Conservation (phyloP, 371 early-diverging fungal species). For the Massospora cicadina region DNA sequence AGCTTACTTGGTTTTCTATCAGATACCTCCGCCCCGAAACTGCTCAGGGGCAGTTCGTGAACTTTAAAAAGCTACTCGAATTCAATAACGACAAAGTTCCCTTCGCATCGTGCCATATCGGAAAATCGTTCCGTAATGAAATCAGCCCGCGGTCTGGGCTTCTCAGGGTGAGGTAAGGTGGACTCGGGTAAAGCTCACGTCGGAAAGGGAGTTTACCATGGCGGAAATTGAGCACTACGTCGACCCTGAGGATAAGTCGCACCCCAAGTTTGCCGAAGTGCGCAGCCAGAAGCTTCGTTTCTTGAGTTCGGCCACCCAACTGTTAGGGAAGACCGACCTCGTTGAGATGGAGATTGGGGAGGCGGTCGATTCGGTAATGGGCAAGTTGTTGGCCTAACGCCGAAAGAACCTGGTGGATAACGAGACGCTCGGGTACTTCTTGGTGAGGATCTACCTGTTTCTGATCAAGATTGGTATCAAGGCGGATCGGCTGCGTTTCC, state of each 20-base stretch:
- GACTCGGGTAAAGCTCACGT: background rate
- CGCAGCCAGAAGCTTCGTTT: constrained; percentile 55
- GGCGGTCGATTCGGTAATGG: constrained; percentile 57
- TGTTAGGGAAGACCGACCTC: constrained; percentile 52
- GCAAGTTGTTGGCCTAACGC: constrained; percentile 4
- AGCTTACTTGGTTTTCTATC: constrained; percentile 10
- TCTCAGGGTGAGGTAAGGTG: constrained; percentile 74
- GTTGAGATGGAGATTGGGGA: constrained; percentile 73
- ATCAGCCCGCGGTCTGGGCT: constrained; percentile 97
- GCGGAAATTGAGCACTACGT: constrained; percentile 99
- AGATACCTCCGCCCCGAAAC: constrained; percentile 98
- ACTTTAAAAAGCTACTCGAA: constrained; percentile 95
- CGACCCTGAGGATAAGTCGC: constrained; percentile 85
- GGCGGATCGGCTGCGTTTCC: constrained; percentile 75
- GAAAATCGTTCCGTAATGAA: constrained; percentile 99
- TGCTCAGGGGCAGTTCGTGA: constrained; percentile 99
- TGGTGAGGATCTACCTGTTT: constrained; percentile 91
- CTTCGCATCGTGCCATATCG: constrained; percentile 97
- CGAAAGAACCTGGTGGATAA: constrained; percentile 74
- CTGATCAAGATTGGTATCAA: constrained; percentile 90
- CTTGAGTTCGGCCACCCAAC: constrained; percentile 60
- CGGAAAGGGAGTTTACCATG: constrained; percentile 91
- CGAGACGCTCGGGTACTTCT: constrained; percentile 96
- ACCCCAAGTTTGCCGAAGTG: constrained; percentile 79
- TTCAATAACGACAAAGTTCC: constrained; percentile 98